Evolutionary conservation across 108 stramenopile species (phyloP).

Genomic region (Fistulifera pelliculosa): DNA sequence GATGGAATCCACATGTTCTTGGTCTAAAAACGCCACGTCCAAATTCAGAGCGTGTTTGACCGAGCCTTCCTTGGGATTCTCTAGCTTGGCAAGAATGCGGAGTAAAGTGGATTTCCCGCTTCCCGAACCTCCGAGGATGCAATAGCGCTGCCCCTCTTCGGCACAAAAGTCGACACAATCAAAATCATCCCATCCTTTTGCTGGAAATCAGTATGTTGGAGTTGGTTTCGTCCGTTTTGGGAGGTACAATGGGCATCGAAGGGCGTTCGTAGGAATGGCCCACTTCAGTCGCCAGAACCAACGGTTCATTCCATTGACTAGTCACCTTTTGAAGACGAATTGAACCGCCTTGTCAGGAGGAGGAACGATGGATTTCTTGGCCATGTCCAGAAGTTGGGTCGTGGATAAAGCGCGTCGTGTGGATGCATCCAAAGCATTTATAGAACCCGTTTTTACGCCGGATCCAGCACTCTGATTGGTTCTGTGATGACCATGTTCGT

Average conservation of each 20-base stretch:
- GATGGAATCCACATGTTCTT: slow-evolving; percentile 71
- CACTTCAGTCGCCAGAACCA: slow-evolving; percentile 56
- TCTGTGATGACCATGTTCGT: slow-evolving; percentile 45
- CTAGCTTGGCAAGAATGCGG: slow-evolving; percentile 72
- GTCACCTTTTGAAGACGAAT: slow-evolving; percentile 46
- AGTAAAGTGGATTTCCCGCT: slow-evolving; percentile 78
- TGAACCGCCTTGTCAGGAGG: slow-evolving; percentile 75
- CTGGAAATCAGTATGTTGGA: neutral
- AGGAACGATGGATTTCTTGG: slow-evolving; percentile 26
- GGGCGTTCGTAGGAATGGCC: slow-evolving; percentile 31
- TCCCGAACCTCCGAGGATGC: slow-evolving; percentile 81
- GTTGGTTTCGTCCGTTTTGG: neutral
- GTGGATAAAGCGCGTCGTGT: slow-evolving; percentile 31
- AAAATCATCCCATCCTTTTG: slow-evolving; percentile 43
- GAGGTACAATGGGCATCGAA: neutral
- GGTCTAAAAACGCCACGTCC: slow-evolving; percentile 73
- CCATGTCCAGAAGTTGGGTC: slow-evolving; percentile 38
- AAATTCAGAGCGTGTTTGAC: slow-evolving; percentile 69
- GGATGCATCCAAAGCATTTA: slow-evolving; percentile 43
- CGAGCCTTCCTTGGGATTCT: slow-evolving; percentile 67
- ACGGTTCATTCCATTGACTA: slow-evolving; percentile 59
- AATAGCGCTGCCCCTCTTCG: slow-evolving; percentile 46
- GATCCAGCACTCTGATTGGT: slow-evolving; percentile 43
- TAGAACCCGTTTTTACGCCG: slow-evolving; percentile 40
- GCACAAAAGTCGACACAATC: slow-evolving; percentile 69